These are phyloP conservation scores for Platanthera guangdongensis DNA, from an alignment of 106 monocot genomes.

Conservation along the genomic window DNA sequence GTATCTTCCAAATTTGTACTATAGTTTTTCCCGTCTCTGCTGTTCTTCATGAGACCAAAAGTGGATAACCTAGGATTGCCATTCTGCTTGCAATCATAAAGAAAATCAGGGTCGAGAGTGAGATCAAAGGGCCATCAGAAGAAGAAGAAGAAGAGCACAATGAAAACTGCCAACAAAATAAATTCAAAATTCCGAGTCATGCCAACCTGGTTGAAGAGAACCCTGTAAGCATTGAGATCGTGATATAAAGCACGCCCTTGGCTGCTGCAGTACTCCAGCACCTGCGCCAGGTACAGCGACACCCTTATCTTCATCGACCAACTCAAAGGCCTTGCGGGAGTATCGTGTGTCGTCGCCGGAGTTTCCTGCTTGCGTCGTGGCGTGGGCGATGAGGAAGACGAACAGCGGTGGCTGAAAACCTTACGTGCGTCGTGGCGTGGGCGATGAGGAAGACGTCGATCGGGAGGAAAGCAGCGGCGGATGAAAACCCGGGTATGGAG, in stretches of 20 bases:
- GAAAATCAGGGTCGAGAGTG: not conserved
- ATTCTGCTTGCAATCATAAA: constrained; percentile 33
- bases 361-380: too few species aligned
- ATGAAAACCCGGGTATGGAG: too few species aligned
- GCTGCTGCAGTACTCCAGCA: constrained; percentile 73
- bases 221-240: constrained; percentile 83
- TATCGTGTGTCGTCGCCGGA: too few species aligned
- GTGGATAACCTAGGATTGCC: constrained; percentile 86
- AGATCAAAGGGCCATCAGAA: not conserved
- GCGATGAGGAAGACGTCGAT: too few species aligned
- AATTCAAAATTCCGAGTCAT: not conserved
- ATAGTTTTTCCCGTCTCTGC: constrained; percentile 97
- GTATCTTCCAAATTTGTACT: constrained; percentile 92
- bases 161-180: not conserved
- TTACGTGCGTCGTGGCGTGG: too few species aligned
- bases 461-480: too few species aligned
- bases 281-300: constrained; percentile 68
- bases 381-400: too few species aligned
- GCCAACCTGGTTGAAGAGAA: constrained; percentile 63
- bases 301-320: constrained; percentile 92
- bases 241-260: constrained; percentile 69
- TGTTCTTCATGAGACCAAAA: constrained; percentile 98
- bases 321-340: constrained; percentile 55
- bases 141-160: not conserved
- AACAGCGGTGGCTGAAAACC: too few species aligned